phyloP scores from a whole-genome alignment of 2,329 filamentous ascomycete species.

The Aureobasidium namibiae region DNA sequence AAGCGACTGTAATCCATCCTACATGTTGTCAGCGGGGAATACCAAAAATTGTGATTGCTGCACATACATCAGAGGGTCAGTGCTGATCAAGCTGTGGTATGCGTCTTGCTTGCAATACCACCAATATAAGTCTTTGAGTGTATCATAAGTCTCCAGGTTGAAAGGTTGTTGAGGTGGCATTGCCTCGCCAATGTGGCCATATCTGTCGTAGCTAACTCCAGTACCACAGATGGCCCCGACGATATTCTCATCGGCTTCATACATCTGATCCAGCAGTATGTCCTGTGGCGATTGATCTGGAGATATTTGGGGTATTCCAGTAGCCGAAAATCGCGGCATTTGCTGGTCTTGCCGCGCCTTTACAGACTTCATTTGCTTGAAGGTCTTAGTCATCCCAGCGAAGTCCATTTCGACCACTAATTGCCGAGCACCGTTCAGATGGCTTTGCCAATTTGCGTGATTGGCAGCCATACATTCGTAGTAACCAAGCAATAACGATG shows the following conservation, averaged over 20 bases:
- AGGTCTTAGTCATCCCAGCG: slow-evolving; percentile 59
- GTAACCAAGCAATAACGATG: slow-evolving; percentile 76
- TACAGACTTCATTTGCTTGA: slow-evolving; percentile 55
- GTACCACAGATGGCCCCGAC: slow-evolving; percentile 52
- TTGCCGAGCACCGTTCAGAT: slow-evolving; percentile 75
- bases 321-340: neutral
- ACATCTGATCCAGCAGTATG: slow-evolving; percentile 26
- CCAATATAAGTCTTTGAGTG: slow-evolving; percentile 82
- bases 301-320: neutral
- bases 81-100: slow-evolving; percentile 83
- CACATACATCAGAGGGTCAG: slow-evolving; percentile 74
- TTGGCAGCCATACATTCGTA: slow-evolving; percentile 95
- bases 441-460: slow-evolving; percentile 91
- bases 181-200: slow-evolving; percentile 37
- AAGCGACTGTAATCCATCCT: slow-evolving; percentile 75
- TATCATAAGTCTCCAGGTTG: slow-evolving; percentile 73
- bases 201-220: slow-evolving; percentile 50
- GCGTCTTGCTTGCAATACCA: slow-evolving; percentile 94
- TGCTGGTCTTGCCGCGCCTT: slow-evolving; percentile 24
- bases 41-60: neutral
- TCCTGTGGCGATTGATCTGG: slow-evolving; percentile 15
- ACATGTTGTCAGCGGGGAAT: slow-evolving; percentile 19
- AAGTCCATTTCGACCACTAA: slow-evolving; percentile 78
- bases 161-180: slow-evolving; percentile 23
- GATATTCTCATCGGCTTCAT: slow-evolving; percentile 48